These are phyloP conservation scores for Fomitopsis pulvina DNA, from an alignment of 768 basidiomycete genomes.

Conservation along the genomic window DNA sequence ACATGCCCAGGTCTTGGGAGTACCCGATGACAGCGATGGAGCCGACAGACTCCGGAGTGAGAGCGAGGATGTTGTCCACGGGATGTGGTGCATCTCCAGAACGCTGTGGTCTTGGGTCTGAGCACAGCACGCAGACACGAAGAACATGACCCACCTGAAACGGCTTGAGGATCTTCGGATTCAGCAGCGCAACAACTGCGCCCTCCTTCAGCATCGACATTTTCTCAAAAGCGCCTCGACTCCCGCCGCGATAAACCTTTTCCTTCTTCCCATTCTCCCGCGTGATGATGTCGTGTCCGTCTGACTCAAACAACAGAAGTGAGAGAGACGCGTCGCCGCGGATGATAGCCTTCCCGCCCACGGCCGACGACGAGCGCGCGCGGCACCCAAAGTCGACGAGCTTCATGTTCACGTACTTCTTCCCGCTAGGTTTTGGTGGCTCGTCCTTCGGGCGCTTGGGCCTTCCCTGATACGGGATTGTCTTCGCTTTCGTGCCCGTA, in stretches of 20 bases:
- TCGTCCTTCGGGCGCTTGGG: conserved; percentile 32
- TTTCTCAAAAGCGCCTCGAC: conserved; percentile 86
- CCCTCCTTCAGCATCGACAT: conserved; percentile 84
- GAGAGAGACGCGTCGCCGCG: conserved; percentile 82
- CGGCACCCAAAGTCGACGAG: conserved; percentile 75
- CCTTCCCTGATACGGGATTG: conserved; percentile 10
- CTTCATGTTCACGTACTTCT: conserved; percentile 83
- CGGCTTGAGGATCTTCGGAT: conserved; percentile 82
- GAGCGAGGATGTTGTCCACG: conserved; percentile 72
- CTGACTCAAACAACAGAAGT: conserved; percentile 84
- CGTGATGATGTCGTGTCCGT: conserved; percentile 53
- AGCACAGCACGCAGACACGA: not conserved
- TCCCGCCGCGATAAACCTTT: conserved; percentile 82
- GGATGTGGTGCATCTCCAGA: conserved; percentile 62
- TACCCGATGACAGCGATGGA: conserved; percentile 83
- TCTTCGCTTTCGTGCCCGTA: not conserved
- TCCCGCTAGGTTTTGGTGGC: conserved; percentile 43
- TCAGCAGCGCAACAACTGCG: conserved; percentile 84
- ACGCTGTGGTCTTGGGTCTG: conserved; percentile 25
- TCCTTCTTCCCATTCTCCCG: conserved; percentile 45
- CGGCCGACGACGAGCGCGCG: conserved; percentile 41
- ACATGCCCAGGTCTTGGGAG: conserved; percentile 84
- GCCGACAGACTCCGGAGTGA: conserved; percentile 78
- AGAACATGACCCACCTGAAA: conserved; percentile 51
- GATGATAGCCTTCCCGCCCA: conserved; percentile 49